Evolutionary conservation across 2,329 filamentous ascomycete genomes (phyloP).

Genomic region (Camptophora hylomeconis): DNA sequence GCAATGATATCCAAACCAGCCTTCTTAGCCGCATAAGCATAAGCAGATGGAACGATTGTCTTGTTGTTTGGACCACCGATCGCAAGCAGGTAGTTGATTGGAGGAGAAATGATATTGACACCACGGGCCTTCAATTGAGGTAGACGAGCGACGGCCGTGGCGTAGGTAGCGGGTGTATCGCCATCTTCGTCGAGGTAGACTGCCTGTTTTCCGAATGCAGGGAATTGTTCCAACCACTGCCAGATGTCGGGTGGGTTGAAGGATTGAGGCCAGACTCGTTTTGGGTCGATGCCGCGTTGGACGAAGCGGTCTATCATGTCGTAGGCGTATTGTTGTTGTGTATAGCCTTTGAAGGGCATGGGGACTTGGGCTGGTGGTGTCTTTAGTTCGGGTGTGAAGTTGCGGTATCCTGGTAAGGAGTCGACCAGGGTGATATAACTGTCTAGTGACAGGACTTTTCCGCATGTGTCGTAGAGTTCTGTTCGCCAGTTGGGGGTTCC

Average conservation of each 20-base stretch:
- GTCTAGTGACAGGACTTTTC: constrained; percentile 46
- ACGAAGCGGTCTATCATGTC: constrained; percentile 52
- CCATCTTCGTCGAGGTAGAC: constrained; percentile 53
- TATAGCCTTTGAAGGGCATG: constrained; percentile 60
- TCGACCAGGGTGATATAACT: constrained; percentile 51
- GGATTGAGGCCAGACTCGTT: constrained; percentile 49
- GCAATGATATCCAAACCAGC: constrained; percentile 52
- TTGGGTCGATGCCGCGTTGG: constrained; percentile 37
- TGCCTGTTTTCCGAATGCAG: constrained; percentile 47
- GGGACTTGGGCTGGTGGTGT: constrained; percentile 43
- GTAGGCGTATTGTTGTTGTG: constrained; percentile 50
- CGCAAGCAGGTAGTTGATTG: constrained; percentile 48
- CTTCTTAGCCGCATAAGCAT: constrained; percentile 47
- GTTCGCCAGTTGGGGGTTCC: constrained; percentile 36
- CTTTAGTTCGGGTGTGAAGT: constrained; percentile 57
- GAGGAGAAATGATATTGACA: constrained; percentile 50
- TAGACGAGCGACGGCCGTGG: constrained; percentile 43
- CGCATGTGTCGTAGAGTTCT: constrained; percentile 31
- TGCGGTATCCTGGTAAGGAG: constrained; percentile 36
- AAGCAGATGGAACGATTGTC: constrained; percentile 47
- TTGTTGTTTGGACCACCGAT: constrained; percentile 33
- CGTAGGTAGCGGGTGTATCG: constrained; percentile 39
- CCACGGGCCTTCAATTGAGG: constrained; percentile 43
- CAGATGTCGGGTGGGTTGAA: constrained; percentile 52
- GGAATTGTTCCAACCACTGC: constrained; percentile 53